phyloP scores from a whole-genome alignment of 2,329 filamentous ascomycete genomes.

The Botrytis squamosa region DNA sequence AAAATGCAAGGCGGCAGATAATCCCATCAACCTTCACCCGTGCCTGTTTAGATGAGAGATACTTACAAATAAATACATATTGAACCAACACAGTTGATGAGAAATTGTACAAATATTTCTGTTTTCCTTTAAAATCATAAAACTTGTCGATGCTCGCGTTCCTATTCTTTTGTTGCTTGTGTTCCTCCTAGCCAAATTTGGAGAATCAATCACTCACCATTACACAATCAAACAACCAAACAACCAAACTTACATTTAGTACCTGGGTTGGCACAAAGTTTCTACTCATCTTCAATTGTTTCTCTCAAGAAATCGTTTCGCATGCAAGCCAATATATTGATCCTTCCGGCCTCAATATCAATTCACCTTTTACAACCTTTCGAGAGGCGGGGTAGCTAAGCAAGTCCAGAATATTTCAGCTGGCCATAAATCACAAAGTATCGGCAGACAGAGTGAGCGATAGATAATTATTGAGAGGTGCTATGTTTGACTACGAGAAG shows the following conservation, averaged over 20 bases:
- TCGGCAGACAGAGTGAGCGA: background rate
- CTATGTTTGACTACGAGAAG: constrained; percentile 16
- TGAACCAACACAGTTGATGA: background rate
- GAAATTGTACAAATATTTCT: background rate
- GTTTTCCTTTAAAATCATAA: background rate
- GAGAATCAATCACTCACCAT: background rate
- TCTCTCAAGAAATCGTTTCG: background rate
- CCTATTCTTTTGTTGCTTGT: constrained; percentile 15
- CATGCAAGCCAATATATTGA: background rate
- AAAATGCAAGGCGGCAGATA: constrained; percentile 1
- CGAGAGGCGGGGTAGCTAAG: constrained; percentile 13
- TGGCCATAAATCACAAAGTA: constrained; percentile 1
- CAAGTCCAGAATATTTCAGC: background rate
- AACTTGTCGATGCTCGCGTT: background rate
- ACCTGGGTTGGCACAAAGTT: background rate
- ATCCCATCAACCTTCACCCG: background rate
- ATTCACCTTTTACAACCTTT: background rate
- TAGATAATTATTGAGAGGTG: background rate
- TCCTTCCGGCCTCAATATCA: background rate
- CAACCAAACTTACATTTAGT: background rate
- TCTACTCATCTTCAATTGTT: background rate
- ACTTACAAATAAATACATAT: constrained; percentile 8
- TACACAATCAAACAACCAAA: constrained; percentile 10
- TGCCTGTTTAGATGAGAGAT: constrained; percentile 11
- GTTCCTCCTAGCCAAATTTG: background rate